Conservation (phyloP, 106 monocot genomes). For the Dendrobium chrysotoxum region DNA sequence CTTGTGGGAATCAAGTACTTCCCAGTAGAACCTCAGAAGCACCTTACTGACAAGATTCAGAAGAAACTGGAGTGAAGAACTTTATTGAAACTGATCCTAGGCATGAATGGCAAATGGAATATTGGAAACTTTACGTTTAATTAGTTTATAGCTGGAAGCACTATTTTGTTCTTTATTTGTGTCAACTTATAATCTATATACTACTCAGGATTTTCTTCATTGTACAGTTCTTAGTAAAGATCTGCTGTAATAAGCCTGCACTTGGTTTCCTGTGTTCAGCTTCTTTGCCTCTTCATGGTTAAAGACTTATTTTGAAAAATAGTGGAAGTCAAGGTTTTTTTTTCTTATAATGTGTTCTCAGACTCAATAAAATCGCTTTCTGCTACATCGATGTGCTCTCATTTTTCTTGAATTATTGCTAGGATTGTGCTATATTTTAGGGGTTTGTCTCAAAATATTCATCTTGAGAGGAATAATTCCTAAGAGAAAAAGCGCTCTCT, state of each 20-base stretch:
- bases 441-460: too few relatives aligned
- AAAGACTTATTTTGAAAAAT: background rate
- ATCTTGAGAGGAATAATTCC: too few relatives aligned
- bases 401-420: too few relatives aligned
- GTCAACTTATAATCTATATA: background rate
- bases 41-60: constrained; percentile 13
- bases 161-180: background rate
- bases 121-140: background rate
- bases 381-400: too few relatives aligned
- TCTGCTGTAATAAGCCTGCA: background rate
- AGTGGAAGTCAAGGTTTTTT: too few relatives aligned
- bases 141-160: background rate
- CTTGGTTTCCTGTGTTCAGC: background rate
- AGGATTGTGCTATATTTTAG: too few relatives aligned
- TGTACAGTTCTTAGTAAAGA: background rate
- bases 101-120: background rate
- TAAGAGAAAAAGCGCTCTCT: too few relatives aligned
- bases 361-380: too few relatives aligned
- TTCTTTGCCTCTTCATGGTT: too few relatives aligned
- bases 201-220: background rate
- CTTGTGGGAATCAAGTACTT: constrained; percentile 95
- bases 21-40: constrained; percentile 60
- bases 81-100: background rate
- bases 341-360: too few relatives aligned
- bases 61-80: constrained; percentile 35